Base-by-base conservation (phyloP, 1,284 basidiomycete species). In the Moesziomyces sp. region DNA sequence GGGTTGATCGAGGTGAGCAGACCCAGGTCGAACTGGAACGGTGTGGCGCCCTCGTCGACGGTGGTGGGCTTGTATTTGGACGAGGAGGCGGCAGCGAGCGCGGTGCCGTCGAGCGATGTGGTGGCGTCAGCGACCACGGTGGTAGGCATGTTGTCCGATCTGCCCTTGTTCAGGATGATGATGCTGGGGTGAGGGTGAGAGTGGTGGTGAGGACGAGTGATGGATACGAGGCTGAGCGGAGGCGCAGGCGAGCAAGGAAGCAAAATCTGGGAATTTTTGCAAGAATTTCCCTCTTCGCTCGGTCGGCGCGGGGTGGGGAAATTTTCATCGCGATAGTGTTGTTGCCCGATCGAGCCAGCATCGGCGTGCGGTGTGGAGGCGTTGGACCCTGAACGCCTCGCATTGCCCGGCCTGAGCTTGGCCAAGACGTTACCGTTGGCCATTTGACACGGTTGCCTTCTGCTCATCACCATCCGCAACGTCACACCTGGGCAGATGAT, bases 1-100 rank as follows among this genome's bases (percentile, higher is more conserved):
- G 89, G 88, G 86, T 99, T 96, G 60, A 93, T 93, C 1, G 93
- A 92, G 23, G 91, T 89, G 23, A 99, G 87, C 46, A 92, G 89
- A 18, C 92, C 94, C 9, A 91, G 82, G 85, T 99, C 95, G 71
- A 94, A 86, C 58, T 91, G 89, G 70, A 94, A 88, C 3, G 93
- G 90, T 10, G 89, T 90, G 57, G 92, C 90, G 84, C 93, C 93
- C 79, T 92, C 51, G 48, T 75, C 62, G 53, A 80, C 77, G 21
- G 58, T 50, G 34, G 72, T 78, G 42, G 70, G 53, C 47, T 67
- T 67, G 70, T 58, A 73, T 38, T 67, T 73, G 70, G 70, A 73
- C 42, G 64, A 43, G 6, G 64, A 67, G 21, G 63, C 64, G 26
- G 70, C 56, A 26, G 55, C 56, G 44, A 73, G 59, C 8, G 63